Evolutionary conservation across 2,329 filamentous ascomycete genomes (phyloP).

Genomic region (Curvularia eragrostidis): DNA sequence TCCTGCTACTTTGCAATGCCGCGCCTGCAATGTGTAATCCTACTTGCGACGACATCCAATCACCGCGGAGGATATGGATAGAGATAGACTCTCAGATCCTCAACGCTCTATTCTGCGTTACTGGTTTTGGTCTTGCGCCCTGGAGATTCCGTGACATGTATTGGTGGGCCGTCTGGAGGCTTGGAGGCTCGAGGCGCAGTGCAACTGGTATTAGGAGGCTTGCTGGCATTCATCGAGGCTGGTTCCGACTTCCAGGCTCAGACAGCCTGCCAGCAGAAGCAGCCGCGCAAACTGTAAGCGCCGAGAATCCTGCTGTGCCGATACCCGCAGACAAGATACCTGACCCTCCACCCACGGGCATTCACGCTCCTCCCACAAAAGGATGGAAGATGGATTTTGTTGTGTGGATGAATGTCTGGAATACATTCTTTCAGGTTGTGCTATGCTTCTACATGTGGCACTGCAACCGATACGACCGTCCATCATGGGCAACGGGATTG

Average conservation of each 20-base stretch:
- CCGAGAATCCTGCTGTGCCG: constrained; percentile 62
- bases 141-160: constrained; percentile 85
- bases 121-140: constrained; percentile 81
- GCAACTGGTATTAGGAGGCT: constrained; percentile 67
- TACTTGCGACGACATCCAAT: constrained; percentile 76
- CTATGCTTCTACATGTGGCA: constrained; percentile 86
- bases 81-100: constrained; percentile 85
- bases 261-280: constrained; percentile 56
- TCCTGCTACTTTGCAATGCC: constrained; percentile 79
- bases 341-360: constrained; percentile 72
- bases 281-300: constrained; percentile 29
- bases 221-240: constrained; percentile 75
- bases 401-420: constrained; percentile 78
- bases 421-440: constrained; percentile 77
- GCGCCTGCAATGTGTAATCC: constrained; percentile 73
- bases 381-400: constrained; percentile 81
- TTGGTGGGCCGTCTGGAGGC: constrained; percentile 68
- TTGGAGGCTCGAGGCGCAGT: constrained; percentile 57
- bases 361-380: constrained; percentile 70
- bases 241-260: constrained; percentile 76
- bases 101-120: constrained; percentile 85
- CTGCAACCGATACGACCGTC: constrained; percentile 74
- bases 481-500: constrained; percentile 78
- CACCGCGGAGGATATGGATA: constrained; percentile 81
- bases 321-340: constrained; percentile 69